Conservation (phyloP, 495 filamentous ascomycete species). For the Hypoxylon crocopeplum region DNA sequence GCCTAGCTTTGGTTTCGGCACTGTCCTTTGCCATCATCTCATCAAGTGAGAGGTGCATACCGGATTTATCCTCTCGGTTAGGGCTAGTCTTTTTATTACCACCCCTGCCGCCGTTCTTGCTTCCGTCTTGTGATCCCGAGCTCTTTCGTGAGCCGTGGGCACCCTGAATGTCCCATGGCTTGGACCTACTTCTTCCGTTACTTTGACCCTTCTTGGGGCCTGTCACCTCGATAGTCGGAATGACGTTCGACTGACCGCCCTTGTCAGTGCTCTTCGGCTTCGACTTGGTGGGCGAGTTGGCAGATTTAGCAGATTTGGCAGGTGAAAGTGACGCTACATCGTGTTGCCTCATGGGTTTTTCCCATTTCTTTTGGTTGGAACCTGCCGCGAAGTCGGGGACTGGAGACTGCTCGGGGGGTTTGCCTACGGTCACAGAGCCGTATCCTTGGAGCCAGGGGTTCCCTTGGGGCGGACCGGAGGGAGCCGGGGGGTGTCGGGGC, state of each 20-base stretch:
- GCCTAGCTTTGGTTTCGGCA: neutral
- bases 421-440: constrained; percentile 24
- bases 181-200: neutral
- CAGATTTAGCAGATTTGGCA: neutral
- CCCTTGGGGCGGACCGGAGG: neutral
- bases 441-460: constrained; percentile 32
- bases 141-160: constrained; percentile 2
- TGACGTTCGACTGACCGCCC: constrained; percentile 35
- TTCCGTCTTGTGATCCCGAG: neutral
- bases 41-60: too few relatives aligned
- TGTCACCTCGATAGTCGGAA: constrained; percentile 18
- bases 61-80: neutral
- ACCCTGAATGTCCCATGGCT: constrained; percentile 18
- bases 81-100: neutral
- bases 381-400: constrained; percentile 3
- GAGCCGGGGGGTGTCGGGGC: neutral
- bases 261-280: constrained; percentile 14
- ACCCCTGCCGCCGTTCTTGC: neutral
- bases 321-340: neutral
- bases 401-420: neutral
- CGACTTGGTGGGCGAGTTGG: neutral
- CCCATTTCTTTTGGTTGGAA: neutral
- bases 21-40: constrained; percentile 4
- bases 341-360: neutral
- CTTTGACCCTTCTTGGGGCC: constrained; percentile 1